Evolutionary conservation across 148 eudicot species (phyloP).

Genomic region (Chenopodium berlandieri): DNA sequence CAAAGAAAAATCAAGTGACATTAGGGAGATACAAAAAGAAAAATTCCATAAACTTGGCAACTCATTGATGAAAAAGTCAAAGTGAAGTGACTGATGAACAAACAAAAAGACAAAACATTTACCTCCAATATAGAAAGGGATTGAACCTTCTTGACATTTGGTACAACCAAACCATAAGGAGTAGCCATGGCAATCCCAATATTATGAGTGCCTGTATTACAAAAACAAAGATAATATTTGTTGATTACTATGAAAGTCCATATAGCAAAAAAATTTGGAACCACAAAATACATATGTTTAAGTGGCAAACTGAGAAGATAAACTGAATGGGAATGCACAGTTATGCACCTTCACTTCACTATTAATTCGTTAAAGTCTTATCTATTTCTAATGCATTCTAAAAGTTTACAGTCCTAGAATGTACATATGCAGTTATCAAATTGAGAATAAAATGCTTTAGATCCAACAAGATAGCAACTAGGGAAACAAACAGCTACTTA

Average conservation of each 20-base stretch:
- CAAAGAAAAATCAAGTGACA: background rate
- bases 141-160: slow-evolving; percentile 88
- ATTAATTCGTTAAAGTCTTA: background rate
- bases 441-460: background rate
- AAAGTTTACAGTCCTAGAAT: background rate
- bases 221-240: background rate
- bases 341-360: background rate
- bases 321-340: background rate
- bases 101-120: slow-evolving; percentile 23
- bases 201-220: slow-evolving; percentile 70
- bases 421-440: background rate
- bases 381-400: background rate
- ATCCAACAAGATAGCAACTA: background rate
- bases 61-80: background rate
- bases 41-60: background rate
- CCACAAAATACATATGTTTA: background rate
- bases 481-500: background rate
- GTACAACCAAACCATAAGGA: slow-evolving; percentile 87
- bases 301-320: background rate
- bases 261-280: background rate
- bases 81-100: background rate
- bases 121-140: slow-evolving; percentile 86
- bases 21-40: background rate
- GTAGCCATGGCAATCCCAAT: slow-evolving; percentile 99
- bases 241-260: background rate